These are phyloP conservation scores for Solanum medicagineum DNA, from an alignment of 257 asterid species.

Conservation along the genomic window DNA sequence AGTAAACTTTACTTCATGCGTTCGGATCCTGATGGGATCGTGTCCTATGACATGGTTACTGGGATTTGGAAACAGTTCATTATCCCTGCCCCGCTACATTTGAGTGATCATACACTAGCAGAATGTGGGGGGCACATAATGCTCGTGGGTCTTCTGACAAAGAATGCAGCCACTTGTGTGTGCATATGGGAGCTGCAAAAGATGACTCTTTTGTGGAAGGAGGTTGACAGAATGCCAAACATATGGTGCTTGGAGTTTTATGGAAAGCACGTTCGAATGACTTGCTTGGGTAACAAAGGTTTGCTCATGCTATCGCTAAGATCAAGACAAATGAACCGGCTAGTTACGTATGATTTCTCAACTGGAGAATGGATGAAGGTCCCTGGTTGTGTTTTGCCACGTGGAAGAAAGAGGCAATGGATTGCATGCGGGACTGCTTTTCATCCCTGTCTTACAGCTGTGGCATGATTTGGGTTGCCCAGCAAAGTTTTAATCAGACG, in stretches of 20 bases:
- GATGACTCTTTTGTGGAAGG: conserved; percentile 99
- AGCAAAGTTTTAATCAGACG: background rate
- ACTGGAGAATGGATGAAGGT: conserved; percentile 87
- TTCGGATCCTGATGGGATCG: conserved; percentile 71
- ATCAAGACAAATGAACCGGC: conserved; percentile 75
- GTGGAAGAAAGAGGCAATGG: conserved; percentile 74
- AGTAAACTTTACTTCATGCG: conserved; percentile 67
- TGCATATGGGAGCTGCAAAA: conserved; percentile 98
- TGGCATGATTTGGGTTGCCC: conserved; percentile 25
- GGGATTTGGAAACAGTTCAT: conserved; percentile 64
- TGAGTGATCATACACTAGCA: conserved; percentile 64
- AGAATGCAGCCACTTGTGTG: conserved; percentile 90
- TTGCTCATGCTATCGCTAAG: conserved; percentile 79
- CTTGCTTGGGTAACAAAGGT: conserved; percentile 88
- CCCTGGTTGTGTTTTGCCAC: conserved; percentile 70
- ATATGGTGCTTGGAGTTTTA: conserved; percentile 98
- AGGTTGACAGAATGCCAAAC: conserved; percentile 99
- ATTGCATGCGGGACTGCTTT: conserved; percentile 82
- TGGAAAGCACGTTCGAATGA: conserved; percentile 96
- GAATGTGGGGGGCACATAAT: conserved; percentile 70
- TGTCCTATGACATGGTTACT: conserved; percentile 50
- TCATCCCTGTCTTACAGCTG: conserved; percentile 75
- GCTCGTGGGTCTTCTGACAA: conserved; percentile 84
- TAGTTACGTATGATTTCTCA: conserved; percentile 54
- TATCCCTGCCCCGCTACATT: conserved; percentile 54